Evolutionary conservation across 495 filamentous ascomycete species (phyloP).

Genomic region (Delitschia confertaspora): DNA sequence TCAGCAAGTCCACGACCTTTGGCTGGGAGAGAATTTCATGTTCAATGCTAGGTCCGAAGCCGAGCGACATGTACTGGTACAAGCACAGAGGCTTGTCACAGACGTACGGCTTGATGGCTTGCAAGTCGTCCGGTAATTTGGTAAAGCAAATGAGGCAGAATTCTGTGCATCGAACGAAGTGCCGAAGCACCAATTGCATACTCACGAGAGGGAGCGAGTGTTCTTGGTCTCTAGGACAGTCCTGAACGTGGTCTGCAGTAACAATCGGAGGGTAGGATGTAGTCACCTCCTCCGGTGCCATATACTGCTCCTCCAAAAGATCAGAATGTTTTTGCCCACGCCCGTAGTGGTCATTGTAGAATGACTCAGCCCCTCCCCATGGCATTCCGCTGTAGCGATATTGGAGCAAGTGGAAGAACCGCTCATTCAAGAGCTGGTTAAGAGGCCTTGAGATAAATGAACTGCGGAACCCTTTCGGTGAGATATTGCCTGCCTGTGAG

Average conservation of each 20-base stretch:
- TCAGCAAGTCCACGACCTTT: conserved; percentile 74
- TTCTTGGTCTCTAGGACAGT: background rate
- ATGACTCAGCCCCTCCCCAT: conserved; percentile 66
- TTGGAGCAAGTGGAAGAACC: conserved; percentile 55
- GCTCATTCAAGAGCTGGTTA: conserved; percentile 57
- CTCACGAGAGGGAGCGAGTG: conserved; percentile 60
- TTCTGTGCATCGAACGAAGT: conserved; percentile 74
- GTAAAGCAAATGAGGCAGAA: conserved; percentile 84
- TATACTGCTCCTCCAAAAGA: conserved; percentile 34
- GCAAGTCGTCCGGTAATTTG: conserved; percentile 59
- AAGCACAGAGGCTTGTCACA: conserved; percentile 74
- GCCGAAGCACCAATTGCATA: conserved; percentile 72
- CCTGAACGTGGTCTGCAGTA: conserved; percentile 31
- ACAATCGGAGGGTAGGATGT: conserved; percentile 28
- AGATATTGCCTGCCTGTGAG: conserved; percentile 8
- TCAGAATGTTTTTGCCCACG: conserved; percentile 29
- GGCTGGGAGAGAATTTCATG: conserved; percentile 75
- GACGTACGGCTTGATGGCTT: conserved; percentile 87
- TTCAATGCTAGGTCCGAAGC: conserved; percentile 77
- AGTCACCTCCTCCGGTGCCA: conserved; percentile 25
- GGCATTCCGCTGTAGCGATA: conserved; percentile 47
- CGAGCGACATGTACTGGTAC: conserved; percentile 85
- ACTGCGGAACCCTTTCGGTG: conserved; percentile 34
- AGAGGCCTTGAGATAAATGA: conserved; percentile 69
- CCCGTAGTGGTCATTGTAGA: conserved; percentile 42